Evolutionary conservation across 2,329 filamentous ascomycete genomes (phyloP).

Genomic region (Cordyceps cicadae): DNA sequence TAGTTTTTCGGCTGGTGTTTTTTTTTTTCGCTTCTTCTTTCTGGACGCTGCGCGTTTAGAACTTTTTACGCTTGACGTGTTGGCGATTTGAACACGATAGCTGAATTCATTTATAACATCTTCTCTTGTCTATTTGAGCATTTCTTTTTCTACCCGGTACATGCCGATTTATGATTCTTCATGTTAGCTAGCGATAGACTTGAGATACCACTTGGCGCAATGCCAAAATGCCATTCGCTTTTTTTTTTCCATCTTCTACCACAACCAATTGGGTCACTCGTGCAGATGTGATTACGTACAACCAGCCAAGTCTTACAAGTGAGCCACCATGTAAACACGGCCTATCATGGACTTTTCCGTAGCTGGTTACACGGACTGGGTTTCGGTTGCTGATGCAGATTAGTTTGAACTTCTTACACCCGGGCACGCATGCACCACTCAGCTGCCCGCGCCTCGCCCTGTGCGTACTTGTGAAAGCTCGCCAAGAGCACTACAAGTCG

Average conservation of each 20-base stretch:
- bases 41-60: background rate
- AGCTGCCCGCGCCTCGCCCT: no score
- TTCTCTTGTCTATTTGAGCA: background rate
- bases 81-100: background rate
- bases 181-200: conserved; percentile 8
- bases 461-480: no score
- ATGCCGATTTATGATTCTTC: background rate
- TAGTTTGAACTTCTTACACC: background rate
- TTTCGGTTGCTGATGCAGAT: background rate
- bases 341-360: background rate
- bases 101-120: background rate
- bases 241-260: background rate
- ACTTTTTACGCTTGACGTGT: background rate
- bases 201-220: conserved; percentile 9
- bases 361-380: background rate
- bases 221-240: conserved; percentile 5
- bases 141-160: background rate
- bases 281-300: background rate
- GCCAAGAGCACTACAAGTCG: no score
- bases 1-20: background rate
- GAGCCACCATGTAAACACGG: background rate
- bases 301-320: background rate
- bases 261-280: background rate
- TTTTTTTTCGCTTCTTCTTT: background rate
- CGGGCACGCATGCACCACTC: background rate